Conservation (phyloP, 371 early-diverging fungal species). For the Syncephalastrum monosporum region DNA sequence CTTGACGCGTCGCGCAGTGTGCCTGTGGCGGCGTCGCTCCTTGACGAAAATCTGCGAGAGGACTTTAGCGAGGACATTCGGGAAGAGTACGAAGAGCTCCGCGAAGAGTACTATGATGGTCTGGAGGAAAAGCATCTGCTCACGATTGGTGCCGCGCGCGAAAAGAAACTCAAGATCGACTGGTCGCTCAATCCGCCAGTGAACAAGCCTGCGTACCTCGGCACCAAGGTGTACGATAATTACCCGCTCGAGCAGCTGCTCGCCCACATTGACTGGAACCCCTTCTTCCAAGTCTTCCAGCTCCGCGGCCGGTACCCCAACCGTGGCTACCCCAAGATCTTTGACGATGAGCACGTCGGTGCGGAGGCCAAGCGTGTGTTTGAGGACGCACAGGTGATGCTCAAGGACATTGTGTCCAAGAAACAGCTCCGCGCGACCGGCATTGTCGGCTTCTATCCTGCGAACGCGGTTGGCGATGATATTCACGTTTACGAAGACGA, state of each 20-base stretch:
- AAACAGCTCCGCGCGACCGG: constrained; percentile 72
- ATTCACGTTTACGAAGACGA: constrained; percentile 78
- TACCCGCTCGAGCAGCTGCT: constrained; percentile 71
- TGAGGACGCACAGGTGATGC: constrained; percentile 81
- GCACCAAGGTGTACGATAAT: constrained; percentile 75
- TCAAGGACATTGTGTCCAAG: constrained; percentile 72
- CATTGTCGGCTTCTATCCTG: constrained; percentile 86
- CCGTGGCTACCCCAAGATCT: constrained; percentile 94
- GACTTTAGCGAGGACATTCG: constrained; percentile 85
- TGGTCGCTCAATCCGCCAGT: constrained; percentile 62
- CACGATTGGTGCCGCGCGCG: constrained; percentile 67
- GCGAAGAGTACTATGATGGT: constrained; percentile 91
- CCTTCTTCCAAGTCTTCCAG: constrained; percentile 96
- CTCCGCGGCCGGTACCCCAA: constrained; percentile 93
- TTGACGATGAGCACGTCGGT: constrained; percentile 87
- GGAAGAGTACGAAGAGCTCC: constrained; percentile 91
- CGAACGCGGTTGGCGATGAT: constrained; percentile 87
- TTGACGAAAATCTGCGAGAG: constrained; percentile 71
- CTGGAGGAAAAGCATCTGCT: constrained; percentile 80
- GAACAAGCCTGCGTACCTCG: constrained; percentile 77
- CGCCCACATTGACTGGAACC: constrained; percentile 92
- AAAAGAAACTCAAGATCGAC: constrained; percentile 61
- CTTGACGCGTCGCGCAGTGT: constrained; percentile 83
- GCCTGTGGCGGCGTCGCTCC: constrained; percentile 77
- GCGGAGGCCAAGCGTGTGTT: constrained; percentile 88